Percentiles rank a stretch among this genome's conserved stretches.
Evolutionary conservation across 108 stramenopile species (phyloP).

Genomic region (Nannochloropsis salina): DNA sequence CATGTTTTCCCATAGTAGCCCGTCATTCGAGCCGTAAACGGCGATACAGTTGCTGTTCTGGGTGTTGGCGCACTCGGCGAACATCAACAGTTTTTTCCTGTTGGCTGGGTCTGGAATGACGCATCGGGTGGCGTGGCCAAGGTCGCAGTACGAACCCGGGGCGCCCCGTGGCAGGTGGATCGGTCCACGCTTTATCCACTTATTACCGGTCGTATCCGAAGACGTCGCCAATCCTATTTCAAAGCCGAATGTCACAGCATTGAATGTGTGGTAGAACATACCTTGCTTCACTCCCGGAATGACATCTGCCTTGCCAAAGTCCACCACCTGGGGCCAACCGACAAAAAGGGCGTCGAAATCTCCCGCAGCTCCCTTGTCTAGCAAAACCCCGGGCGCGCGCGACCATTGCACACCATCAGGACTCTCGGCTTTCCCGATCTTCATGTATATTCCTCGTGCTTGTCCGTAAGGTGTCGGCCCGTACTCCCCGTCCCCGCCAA

Average conservation of each 20-base stretch:
- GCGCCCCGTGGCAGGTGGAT: neutral
- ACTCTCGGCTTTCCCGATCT: slow-evolving; percentile 13
- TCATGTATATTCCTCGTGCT: slow-evolving; percentile 13
- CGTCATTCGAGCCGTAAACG: neutral
- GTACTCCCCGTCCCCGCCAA: neutral
- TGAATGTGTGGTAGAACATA: slow-evolving; percentile 18
- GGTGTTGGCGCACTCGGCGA: neutral
- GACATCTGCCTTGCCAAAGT: neutral
- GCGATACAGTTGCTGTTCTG: neutral
- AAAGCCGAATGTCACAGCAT: neutral
- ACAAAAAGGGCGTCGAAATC: slow-evolving; percentile 17
- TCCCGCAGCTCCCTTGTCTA: neutral
- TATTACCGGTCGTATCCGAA: neutral
- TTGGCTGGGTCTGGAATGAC: neutral
- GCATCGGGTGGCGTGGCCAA: neutral
- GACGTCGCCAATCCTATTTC: neutral
- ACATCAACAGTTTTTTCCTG: neutral
- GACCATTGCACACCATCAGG: neutral
- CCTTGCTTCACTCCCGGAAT: neutral
- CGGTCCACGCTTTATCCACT: neutral
- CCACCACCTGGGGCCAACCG: slow-evolving; percentile 7
- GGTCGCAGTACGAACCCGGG: neutral
- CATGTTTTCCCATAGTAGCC: neutral
- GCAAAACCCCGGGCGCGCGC: neutral
- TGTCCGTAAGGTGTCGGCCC: neutral